Base-by-base conservation (phyloP, 108 stramenopile genomes). In the Stephanodiscus minutulus region DNA sequence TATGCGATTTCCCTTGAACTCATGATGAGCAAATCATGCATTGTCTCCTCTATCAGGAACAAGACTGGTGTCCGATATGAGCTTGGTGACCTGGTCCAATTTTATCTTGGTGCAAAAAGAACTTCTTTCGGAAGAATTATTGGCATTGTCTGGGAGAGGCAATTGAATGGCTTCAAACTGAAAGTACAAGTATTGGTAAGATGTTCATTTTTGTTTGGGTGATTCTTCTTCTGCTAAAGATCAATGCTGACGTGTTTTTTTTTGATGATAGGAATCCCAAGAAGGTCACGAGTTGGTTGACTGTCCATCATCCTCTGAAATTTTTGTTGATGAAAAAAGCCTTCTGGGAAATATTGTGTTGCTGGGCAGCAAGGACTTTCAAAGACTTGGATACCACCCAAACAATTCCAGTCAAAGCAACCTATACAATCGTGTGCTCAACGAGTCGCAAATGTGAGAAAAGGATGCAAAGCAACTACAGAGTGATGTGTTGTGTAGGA, bases 11-110 rank as follows among this genome's bases (percentile, higher is more conserved):
- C 39, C 46, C 67, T 76, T 31, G 53, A 55, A 41, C 56, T 28
- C 11, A 39, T 13, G 24, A 47, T 68, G n/a, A 53, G 39, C 44
- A 44, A 29, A 29, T 17, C 66, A 43, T n/a, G 28, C 31, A 17
- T 52, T 20, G 55, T 78, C n/a, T 71, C 47, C 55, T 78, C 70
- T 21, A 61, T 78, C 65, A 78, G 67, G 44, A 60, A 43, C 35
- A 77, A 71, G 47, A 15, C 63, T 66, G 65, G 65, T 47, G 33
- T 22, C 21, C 57, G 77, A 37, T 71, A 61, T 31, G 77, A 66
- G 52, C 59, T 66, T 61, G 77, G 77, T 8, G 77, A 78, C 66
- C 58, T 78, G 10, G 65, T 78, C n/a, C 65, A 71, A 55, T 71
- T 78, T 50, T 66, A 59, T 49, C 63, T 63, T 59, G 61, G 70